These are phyloP conservation scores for Salisapilia sapeloensis DNA, from an alignment of 352 stramenopile genomes.

Conservation along the genomic window DNA sequence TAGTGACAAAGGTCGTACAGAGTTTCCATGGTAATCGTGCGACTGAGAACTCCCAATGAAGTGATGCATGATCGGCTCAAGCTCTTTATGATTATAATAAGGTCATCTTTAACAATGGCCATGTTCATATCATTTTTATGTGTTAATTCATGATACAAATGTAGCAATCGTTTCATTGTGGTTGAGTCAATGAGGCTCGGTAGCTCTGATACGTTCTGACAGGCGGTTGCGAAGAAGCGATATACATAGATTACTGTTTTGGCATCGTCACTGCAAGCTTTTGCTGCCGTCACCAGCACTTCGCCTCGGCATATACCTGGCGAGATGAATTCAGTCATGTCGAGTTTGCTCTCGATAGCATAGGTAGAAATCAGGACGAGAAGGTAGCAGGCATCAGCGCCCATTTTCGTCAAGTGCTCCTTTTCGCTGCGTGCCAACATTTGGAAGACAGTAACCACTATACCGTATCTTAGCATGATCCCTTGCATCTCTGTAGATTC, in stretches of 20 bases:
- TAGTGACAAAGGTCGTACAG: slow-evolving; percentile 44
- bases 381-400: too few relatives aligned
- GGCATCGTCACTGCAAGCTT: slow-evolving; percentile 10
- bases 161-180: slow-evolving; percentile 40
- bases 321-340: too few relatives aligned
- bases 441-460: too few relatives aligned
- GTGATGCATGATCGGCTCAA: slow-evolving; percentile 24
- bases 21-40: slow-evolving; percentile 24
- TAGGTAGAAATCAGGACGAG: too few relatives aligned
- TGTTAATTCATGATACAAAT: slow-evolving; percentile 20
- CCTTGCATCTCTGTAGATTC: too few relatives aligned
- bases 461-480: too few relatives aligned
- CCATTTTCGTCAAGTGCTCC: too few relatives aligned
- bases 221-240: slow-evolving; percentile 34
- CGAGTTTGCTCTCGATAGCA: too few relatives aligned
- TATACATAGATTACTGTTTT: slow-evolving; percentile 20
- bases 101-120: slow-evolving; percentile 11
- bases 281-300: slow-evolving; percentile 20
- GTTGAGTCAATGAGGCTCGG: slow-evolving; percentile 26
- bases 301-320: slow-evolving; percentile 26
- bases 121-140: slow-evolving; percentile 6
- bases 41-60: too few relatives aligned
- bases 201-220: slow-evolving; percentile 27
- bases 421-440: too few relatives aligned
- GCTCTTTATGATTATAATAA: slow-evolving; percentile 24